Base-by-base conservation (phyloP, 176 grass and related monocot species). In the Musa itinerans region DNA sequence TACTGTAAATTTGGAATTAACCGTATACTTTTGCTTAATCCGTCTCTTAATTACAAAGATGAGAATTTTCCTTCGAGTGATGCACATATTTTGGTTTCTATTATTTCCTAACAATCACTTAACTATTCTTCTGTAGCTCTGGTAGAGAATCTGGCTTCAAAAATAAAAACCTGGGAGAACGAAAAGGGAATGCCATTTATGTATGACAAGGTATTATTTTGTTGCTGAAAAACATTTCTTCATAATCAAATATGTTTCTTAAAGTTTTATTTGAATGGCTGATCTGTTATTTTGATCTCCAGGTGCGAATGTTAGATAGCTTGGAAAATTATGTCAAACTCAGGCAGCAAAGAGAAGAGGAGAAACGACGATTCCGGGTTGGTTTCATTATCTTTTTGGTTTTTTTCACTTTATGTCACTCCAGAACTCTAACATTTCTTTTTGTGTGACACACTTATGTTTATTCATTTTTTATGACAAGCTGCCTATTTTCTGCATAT, bases 81-180 rank as follows among this genome's bases (percentile, higher is more conserved):
- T 43, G 17, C 43, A 51, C 48, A 17, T 20, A 25, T 50, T 43
- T 68, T 68, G 24, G 12, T 43, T 11, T 68, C 51, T 70, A 20
- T 68, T 68, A 43, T 5, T 13, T 5, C 48, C 17, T 70, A 19
- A 70, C 43, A 51, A 68, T 68, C 34, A 25, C 34, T 43, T 6
- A 43, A 43, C 4, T 6, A 54, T 86, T 50, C 73, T 72, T 72
- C 19, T 93, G 57, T 76, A 98, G 95, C 76, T 81, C 59, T 98
- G 89, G 58, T 89, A 23, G 95, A 98, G 75, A 98, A 81, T 77
- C 79, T 98, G 69, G 86, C 68, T 63, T 52, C 75, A 78, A 98
- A 89, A 85, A 80, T 87, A 75, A 87, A 81, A 77, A 78, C 78
- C 25, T 98, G 95, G 95, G 95, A 98, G 83, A 87, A 86, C 15